Evolutionary conservation across 495 filamentous ascomycete species (phyloP).

Genomic region (Hyaloscypha bicolor): DNA sequence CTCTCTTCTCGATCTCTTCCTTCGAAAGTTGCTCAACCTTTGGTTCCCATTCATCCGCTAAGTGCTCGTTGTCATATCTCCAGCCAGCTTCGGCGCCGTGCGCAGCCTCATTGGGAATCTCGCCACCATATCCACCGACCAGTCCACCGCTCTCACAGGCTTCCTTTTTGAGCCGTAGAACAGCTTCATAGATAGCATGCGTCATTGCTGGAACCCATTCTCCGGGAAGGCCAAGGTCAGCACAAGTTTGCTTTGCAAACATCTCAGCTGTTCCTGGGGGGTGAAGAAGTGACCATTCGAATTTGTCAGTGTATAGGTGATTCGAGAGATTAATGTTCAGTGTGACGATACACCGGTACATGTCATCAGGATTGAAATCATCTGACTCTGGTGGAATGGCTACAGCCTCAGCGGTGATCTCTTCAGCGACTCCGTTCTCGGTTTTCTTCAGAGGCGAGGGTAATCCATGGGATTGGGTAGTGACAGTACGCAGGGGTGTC

Average conservation of each 20-base stretch:
- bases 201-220: conserved; percentile 96
- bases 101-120: conserved; percentile 88
- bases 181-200: conserved; percentile 96
- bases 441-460: conserved; percentile 16
- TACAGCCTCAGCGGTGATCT: conserved; percentile 55
- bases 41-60: conserved; percentile 92
- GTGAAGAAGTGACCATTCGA: conserved; percentile 96
- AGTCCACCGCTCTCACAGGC: conserved; percentile 87
- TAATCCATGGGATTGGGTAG: conserved; percentile 28
- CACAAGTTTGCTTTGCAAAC: conserved; percentile 89
- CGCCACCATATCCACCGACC: conserved; percentile 70
- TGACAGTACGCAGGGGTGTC: conserved; percentile 48
- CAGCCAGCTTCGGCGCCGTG: conserved; percentile 81
- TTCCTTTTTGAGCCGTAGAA: conserved; percentile 91
- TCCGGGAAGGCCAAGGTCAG: conserved; percentile 83
- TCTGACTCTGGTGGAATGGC: conserved; percentile 53
- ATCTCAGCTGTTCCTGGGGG: conserved; percentile 88
- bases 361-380: conserved; percentile 81
- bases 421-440: conserved; percentile 24
- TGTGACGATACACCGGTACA: conserved; percentile 86
- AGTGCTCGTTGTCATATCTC: conserved; percentile 88
- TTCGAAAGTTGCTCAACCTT: conserved; percentile 87
- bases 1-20: conserved; percentile 97
- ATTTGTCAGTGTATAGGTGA: conserved; percentile 92
- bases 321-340: conserved; percentile 93